A percentile compares a stretch with the other conserved stretches of the same genome.
Conservation (phyloP, 23 red algal genomes). For the Cyanidiococcus yangmingshanensis region DNA sequence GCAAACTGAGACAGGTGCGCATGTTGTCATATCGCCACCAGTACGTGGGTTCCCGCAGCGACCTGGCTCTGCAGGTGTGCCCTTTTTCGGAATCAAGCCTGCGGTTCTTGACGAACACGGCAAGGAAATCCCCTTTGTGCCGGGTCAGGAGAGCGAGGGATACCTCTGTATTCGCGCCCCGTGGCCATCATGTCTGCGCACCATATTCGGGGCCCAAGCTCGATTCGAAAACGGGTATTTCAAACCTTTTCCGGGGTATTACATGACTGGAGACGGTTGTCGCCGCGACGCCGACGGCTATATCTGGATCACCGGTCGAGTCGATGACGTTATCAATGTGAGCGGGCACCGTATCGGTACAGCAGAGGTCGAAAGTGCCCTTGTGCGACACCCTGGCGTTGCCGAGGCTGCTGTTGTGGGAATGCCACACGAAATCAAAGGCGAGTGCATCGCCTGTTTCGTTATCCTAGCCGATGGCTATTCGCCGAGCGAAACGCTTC, state of each 20-base stretch:
- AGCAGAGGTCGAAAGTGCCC: slow-evolving; percentile 87
- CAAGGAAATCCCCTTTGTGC: slow-evolving; percentile 35
- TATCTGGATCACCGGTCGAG: slow-evolving; percentile 86
- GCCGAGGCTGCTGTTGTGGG: slow-evolving; percentile 88
- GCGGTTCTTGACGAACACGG: slow-evolving; percentile 70
- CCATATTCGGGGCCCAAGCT: slow-evolving; percentile 74
- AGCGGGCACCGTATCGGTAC: slow-evolving; percentile 95
- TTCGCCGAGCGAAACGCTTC: slow-evolving; percentile 42
- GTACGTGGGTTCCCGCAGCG: slow-evolving; percentile 59
- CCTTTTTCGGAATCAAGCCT: slow-evolving; percentile 77
- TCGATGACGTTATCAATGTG: slow-evolving; percentile 95
- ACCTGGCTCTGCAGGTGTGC: slow-evolving; percentile 77
- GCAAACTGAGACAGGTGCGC: slow-evolving; percentile 97
- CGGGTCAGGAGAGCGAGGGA: slow-evolving; percentile 48
- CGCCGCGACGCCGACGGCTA: slow-evolving; percentile 80
- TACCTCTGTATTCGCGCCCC: slow-evolving; percentile 57
- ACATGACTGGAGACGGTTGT: slow-evolving; percentile 88
- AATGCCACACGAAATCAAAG: slow-evolving; percentile 81
- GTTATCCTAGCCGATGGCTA: slow-evolving; percentile 63
- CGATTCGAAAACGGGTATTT: slow-evolving; percentile 92
- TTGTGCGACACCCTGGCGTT: slow-evolving; percentile 61
- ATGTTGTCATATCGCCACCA: slow-evolving; percentile 64
- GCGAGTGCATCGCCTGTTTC: slow-evolving; percentile 84
- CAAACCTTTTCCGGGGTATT: slow-evolving; percentile 69
- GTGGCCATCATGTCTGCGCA: slow-evolving; percentile 86